Conservation (phyloP, 192 early-diverging fungal genomes). For the Podila horticola region DNA sequence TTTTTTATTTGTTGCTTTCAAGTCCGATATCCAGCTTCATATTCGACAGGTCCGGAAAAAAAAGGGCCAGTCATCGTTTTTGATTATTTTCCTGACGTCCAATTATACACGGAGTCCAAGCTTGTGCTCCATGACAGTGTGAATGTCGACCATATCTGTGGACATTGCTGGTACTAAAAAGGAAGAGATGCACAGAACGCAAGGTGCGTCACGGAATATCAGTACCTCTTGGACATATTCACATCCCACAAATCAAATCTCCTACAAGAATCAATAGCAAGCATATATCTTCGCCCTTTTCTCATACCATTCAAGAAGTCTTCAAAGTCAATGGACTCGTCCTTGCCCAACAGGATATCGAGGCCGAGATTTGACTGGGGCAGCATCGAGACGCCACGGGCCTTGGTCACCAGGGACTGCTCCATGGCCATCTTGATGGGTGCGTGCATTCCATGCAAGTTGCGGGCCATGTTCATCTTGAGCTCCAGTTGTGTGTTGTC, state of each 20-base stretch:
- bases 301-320: constrained; percentile 87
- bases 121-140: constrained; percentile 73
- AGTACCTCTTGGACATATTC: not conserved
- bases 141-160: constrained; percentile 71
- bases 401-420: constrained; percentile 69
- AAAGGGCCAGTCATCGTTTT: no score
- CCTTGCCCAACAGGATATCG: constrained; percentile 90
- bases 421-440: constrained; percentile 96
- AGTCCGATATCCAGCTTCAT: no score
- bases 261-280: no score
- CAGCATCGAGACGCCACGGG: constrained; percentile 60
- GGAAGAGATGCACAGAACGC: constrained; percentile 7
- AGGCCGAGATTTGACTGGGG: constrained; percentile 70
- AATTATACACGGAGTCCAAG: constrained; percentile 60
- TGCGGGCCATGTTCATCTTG: constrained; percentile 83
- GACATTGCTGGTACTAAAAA: constrained; percentile 64
- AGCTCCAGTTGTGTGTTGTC: constrained; percentile 83
- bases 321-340: constrained; percentile 89
- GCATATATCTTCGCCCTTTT: no score
- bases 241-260: no score
- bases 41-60: no score
- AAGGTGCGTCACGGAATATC: not conserved
- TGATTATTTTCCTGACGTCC: not conserved
- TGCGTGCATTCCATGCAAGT: constrained; percentile 88
- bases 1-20: no score